These are phyloP conservation scores for Parasarocladium wereldwijsianum DNA, from an alignment of 2,329 filamentous ascomycete genomes.

Conservation along the genomic window DNA sequence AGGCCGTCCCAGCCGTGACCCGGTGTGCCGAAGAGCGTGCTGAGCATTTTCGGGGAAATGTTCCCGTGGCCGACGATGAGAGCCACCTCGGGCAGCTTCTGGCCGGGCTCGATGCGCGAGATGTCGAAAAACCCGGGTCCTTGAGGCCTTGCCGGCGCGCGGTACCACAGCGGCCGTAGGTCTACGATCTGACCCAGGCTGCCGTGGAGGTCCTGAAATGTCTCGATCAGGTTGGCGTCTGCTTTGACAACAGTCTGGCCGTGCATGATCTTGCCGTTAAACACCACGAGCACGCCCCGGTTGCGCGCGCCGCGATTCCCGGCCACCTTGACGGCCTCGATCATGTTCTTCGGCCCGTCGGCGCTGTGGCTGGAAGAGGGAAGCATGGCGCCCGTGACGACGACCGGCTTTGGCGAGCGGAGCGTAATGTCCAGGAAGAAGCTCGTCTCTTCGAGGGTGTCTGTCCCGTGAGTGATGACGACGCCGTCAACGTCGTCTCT, in stretches of 20 bases:
- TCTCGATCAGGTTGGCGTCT: conserved; percentile 47
- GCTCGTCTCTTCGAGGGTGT: conserved; percentile 48
- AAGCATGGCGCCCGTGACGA: conserved; percentile 48
- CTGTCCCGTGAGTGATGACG: conserved; percentile 50
- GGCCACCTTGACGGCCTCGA: conserved; percentile 43
- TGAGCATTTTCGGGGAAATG: too few species aligned
- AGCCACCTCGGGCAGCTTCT: conserved; percentile 35
- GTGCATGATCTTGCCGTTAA: conserved; percentile 45
- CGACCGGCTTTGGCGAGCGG: conserved; percentile 41
- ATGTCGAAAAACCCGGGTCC: conserved; percentile 29
- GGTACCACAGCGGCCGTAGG: conserved; percentile 46
- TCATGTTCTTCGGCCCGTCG: conserved; percentile 48
- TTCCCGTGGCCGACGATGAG: conserved; percentile 31
- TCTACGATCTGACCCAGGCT: conserved; percentile 39
- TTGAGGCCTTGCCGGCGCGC: conserved; percentile 30
- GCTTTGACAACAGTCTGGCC: conserved; percentile 47
- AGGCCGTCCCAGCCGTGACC: conserved; percentile 37
- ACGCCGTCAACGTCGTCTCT: conserved; percentile 28
- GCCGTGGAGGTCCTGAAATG: conserved; percentile 41
- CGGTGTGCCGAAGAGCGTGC: conserved; percentile 32
- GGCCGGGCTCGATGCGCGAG: conserved; percentile 10
- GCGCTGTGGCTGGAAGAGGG: conserved; percentile 47
- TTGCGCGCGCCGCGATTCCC: conserved; percentile 25
- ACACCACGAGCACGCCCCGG: conserved; percentile 42
- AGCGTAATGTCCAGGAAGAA: conserved; percentile 47